Percentiles rank a stretch among this genome's conserved stretches.
These are phyloP conservation scores for Epichloe scottii DNA, from an alignment of 2,329 filamentous ascomycete species.

Conservation along the genomic window DNA sequence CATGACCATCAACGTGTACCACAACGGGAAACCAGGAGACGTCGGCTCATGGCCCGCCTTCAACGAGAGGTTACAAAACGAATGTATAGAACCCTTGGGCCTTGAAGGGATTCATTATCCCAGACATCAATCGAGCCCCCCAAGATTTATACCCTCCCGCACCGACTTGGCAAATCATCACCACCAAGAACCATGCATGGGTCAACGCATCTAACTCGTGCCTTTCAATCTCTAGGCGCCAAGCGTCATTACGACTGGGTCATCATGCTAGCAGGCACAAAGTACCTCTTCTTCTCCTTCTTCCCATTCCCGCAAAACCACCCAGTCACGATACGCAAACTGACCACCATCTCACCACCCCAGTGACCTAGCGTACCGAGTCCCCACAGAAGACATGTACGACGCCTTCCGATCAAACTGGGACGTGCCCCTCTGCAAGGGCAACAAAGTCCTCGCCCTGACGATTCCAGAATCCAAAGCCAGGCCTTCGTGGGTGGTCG, in stretches of 20 bases:
- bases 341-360: background rate
- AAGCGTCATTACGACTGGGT: conserved; percentile 41
- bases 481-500: conserved; percentile 16
- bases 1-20: conserved; percentile 30
- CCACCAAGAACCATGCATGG: too few species aligned
- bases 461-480: conserved; percentile 44
- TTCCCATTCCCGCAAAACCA: background rate
- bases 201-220: too few species aligned
- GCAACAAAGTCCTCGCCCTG: conserved; percentile 46
- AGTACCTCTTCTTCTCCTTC: conserved; percentile 22
- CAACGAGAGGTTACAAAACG: conserved; percentile 17
- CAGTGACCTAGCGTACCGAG: conserved; percentile 37
- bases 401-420: conserved; percentile 36
- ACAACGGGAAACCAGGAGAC: conserved; percentile 41
- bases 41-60: conserved; percentile 26
- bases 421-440: conserved; percentile 33
- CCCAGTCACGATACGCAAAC: background rate
- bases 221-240: conserved; percentile 8
- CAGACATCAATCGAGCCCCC: background rate
- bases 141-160: background rate
- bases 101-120: background rate
- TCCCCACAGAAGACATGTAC: conserved; percentile 30
- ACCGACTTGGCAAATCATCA: too few species aligned
- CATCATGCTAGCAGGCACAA: conserved; percentile 52
- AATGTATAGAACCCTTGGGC: conserved; percentile 17